Conservation (phyloP, 2,329 filamentous ascomycete species). For the Trichophyton mentagrophytes region DNA sequence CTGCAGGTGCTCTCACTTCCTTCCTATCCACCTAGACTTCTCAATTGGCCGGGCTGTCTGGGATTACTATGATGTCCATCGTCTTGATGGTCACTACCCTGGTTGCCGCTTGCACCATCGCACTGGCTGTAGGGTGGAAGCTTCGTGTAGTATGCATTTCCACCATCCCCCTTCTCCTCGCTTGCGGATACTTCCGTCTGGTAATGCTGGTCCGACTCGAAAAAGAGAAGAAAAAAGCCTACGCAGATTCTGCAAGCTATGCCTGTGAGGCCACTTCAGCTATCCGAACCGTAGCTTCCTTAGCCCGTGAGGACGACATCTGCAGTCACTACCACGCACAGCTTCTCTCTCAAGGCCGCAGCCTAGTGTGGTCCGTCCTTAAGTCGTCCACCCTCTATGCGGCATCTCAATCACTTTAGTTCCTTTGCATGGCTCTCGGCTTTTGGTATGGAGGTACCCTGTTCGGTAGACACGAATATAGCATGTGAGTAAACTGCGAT, state of each 20-base stretch:
- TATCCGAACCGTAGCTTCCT: constrained; percentile 80
- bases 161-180: constrained; percentile 62
- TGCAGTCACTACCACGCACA: constrained; percentile 51
- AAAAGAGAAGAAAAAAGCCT: constrained; percentile 62
- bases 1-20: constrained; percentile 71
- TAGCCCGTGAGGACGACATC: constrained; percentile 77
- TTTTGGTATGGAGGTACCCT: constrained; percentile 86
- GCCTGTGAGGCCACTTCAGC: constrained; percentile 87
- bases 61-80: constrained; percentile 74
- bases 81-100: constrained; percentile 69
- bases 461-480: constrained; percentile 57
- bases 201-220: constrained; percentile 71
- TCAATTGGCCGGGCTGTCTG: constrained; percentile 73
- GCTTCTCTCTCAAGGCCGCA: constrained; percentile 16
- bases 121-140: constrained; percentile 70
- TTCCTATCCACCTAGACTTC: constrained; percentile 73
- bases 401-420: constrained; percentile 67
- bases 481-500: constrained; percentile 28
- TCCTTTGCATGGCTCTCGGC: constrained; percentile 69
- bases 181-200: constrained; percentile 77
- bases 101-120: constrained; percentile 55
- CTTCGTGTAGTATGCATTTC: constrained; percentile 69
- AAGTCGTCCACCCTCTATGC: constrained; percentile 61
- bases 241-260: constrained; percentile 68
- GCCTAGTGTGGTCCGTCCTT: constrained; percentile 37